These are phyloP conservation scores for Metarhizium brunneum DNA, from an alignment of 2,329 filamentous ascomycete species.

Conservation along the genomic window DNA sequence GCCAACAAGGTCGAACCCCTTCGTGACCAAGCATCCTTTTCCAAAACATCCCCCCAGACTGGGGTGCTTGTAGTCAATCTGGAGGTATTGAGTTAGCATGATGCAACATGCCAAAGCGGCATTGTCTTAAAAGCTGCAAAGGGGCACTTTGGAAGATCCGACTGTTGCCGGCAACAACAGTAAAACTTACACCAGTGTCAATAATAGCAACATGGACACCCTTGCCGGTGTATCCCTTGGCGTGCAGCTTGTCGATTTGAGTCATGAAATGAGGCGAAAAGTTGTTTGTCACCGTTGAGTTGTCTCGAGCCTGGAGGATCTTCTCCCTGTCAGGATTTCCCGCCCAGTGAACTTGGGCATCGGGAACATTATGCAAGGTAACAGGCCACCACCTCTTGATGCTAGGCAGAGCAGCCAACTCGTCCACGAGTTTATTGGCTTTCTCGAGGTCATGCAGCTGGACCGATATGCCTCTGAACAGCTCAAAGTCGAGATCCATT, in stretches of 20 bases:
- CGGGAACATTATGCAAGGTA: background rate
- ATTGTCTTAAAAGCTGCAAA: background rate
- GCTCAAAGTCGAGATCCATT: conserved; percentile 12
- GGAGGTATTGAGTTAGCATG: conserved; percentile 9
- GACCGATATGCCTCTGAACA: conserved; percentile 18
- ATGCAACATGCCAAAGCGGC: conserved; percentile 20
- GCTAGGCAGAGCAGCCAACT: conserved; percentile 15
- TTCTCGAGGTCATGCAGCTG: conserved; percentile 18
- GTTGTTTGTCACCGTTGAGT: background rate
- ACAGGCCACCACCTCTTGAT: conserved; percentile 23
- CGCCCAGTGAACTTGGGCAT: conserved; percentile 10
- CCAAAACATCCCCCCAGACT: conserved; percentile 58
- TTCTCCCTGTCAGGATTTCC: background rate
- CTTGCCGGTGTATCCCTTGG: conserved; percentile 8
- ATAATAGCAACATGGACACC: conserved; percentile 9
- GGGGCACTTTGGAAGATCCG: background rate
- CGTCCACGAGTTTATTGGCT: conserved; percentile 24
- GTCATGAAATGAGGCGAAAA: conserved; percentile 10
- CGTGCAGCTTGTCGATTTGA: conserved; percentile 9
- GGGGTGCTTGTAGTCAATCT: conserved; percentile 54
- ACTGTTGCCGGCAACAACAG: conserved; percentile 29
- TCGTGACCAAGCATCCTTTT: conserved; percentile 44
- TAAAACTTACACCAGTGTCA: conserved; percentile 19
- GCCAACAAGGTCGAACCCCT: conserved; percentile 50
- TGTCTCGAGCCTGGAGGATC: background rate